Conservation (phyloP, 352 stramenopile genomes). For the Phytophthora vignae region DNA sequence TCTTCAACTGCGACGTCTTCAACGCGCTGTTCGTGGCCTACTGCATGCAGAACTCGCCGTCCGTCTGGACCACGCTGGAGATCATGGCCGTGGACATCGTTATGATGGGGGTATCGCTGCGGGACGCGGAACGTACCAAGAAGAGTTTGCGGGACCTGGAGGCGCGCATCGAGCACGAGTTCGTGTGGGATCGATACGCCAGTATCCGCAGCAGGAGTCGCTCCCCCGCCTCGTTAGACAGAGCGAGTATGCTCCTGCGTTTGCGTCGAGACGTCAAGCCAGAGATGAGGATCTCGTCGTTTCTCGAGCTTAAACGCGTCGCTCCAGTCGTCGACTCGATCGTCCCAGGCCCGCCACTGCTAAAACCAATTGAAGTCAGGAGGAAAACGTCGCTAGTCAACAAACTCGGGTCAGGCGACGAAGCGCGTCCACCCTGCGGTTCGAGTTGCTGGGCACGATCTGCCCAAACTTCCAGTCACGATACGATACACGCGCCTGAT, state of each 20-base stretch:
- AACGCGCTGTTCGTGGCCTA: conserved; percentile 32
- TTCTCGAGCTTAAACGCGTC: conserved; percentile 9
- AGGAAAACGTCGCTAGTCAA: background rate
- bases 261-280: conserved; percentile 5
- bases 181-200: background rate
- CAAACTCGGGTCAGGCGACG: background rate
- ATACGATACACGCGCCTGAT: conserved; percentile 17
- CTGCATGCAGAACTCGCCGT: conserved; percentile 37
- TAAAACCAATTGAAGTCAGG: background rate
- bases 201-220: background rate
- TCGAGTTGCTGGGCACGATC: background rate
- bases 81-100: conserved; percentile 27
- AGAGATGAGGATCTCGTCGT: conserved; percentile 9
- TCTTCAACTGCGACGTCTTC: conserved; percentile 37
- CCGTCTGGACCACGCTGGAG: conserved; percentile 23
- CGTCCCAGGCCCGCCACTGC: background rate
- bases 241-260: conserved; percentile 6
- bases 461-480: conserved; percentile 6
- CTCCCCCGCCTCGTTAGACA: background rate
- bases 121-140: conserved; percentile 1
- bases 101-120: conserved; percentile 16
- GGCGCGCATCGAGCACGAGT: conserved; percentile 1
- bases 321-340: background rate
- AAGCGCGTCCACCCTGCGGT: background rate
- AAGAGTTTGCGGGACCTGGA: conserved; percentile 1